Conservation (phyloP, 768 basidiomycete genomes). For the Termitomyces sp. region DNA sequence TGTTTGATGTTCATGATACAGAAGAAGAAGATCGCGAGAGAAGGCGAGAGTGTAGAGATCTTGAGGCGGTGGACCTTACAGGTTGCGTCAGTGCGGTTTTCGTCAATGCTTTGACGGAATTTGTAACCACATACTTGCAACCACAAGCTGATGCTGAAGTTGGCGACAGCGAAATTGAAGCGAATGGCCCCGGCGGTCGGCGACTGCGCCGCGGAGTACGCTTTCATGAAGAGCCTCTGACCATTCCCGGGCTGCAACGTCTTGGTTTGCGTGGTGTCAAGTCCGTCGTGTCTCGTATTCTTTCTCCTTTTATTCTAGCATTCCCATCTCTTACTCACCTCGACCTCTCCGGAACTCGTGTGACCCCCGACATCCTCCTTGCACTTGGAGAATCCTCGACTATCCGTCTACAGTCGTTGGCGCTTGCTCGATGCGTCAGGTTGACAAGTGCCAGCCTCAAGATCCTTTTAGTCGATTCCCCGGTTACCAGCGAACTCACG, state of each 20-base stretch:
- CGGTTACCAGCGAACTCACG: slow-evolving; percentile 51
- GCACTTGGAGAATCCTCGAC: slow-evolving; percentile 58
- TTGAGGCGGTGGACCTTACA: slow-evolving; percentile 90
- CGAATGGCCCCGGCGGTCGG: slow-evolving; percentile 19
- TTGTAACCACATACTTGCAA: slow-evolving; percentile 64
- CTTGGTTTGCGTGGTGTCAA: slow-evolving; percentile 81
- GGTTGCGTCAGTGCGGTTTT: slow-evolving; percentile 93
- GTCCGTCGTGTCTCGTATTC: slow-evolving; percentile 61
- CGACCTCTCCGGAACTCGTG: slow-evolving; percentile 87
- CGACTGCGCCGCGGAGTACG: slow-evolving; percentile 21
- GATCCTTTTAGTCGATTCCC: slow-evolving; percentile 64
- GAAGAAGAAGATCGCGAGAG: slow-evolving; percentile 79
- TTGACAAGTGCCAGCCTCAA: slow-evolving; percentile 76
- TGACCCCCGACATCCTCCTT: slow-evolving; percentile 67
- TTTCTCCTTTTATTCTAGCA: slow-evolving; percentile 70
- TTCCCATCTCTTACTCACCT: slow-evolving; percentile 87
- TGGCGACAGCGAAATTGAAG: slow-evolving; percentile 36
- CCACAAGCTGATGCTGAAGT: slow-evolving; percentile 33
- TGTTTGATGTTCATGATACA: slow-evolving; percentile 44
- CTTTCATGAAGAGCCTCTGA: slow-evolving; percentile 43
- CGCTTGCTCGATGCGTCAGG: slow-evolving; percentile 80
- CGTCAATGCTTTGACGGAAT: slow-evolving; percentile 77
- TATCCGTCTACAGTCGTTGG: slow-evolving; percentile 69
- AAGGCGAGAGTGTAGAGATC: slow-evolving; percentile 63
- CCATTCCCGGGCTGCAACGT: slow-evolving; percentile 67